phyloP scores from a whole-genome alignment of 441 rosid genomes.

The Kokia cookei region DNA sequence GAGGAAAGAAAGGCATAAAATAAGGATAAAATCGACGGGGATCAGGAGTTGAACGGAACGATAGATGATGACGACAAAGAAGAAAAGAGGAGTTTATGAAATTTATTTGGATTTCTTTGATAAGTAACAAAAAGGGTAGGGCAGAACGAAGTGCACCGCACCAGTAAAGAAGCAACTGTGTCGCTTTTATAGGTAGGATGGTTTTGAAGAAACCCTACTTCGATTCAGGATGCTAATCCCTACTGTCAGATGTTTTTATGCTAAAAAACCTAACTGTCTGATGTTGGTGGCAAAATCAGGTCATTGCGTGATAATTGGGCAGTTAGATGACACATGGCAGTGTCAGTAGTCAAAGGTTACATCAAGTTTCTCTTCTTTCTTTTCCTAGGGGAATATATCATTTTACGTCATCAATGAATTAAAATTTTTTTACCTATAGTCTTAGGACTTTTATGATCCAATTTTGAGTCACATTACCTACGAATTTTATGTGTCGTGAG shows the following conservation, averaged over 20 bases:
- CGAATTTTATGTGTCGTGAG: too few species aligned
- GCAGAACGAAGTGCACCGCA: constrained; percentile 59
- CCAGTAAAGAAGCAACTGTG: constrained; percentile 10
- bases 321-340: background rate
- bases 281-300: background rate
- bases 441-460: too few species aligned
- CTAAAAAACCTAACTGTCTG: background rate
- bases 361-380: background rate
- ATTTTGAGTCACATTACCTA: too few species aligned
- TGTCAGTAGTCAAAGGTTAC: background rate
- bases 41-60: constrained; percentile 18
- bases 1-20: constrained; percentile 18
- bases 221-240: background rate
- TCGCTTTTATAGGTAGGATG: constrained; percentile 16
- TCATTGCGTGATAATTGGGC: background rate
- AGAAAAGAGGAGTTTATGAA: too few species aligned
- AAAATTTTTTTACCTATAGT: too few species aligned
- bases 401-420: too few species aligned
- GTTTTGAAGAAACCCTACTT: constrained; percentile 30
- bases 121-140: constrained; percentile 20
- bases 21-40: constrained; percentile 34
- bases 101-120: constrained; percentile 18
- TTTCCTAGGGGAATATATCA: background rate
- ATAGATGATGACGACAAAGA: constrained; percentile 6
- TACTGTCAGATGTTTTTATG: constrained; percentile 14